Conservation (phyloP, 208 protist genomes). For the Acanthamoeba culbertsoni region DNA sequence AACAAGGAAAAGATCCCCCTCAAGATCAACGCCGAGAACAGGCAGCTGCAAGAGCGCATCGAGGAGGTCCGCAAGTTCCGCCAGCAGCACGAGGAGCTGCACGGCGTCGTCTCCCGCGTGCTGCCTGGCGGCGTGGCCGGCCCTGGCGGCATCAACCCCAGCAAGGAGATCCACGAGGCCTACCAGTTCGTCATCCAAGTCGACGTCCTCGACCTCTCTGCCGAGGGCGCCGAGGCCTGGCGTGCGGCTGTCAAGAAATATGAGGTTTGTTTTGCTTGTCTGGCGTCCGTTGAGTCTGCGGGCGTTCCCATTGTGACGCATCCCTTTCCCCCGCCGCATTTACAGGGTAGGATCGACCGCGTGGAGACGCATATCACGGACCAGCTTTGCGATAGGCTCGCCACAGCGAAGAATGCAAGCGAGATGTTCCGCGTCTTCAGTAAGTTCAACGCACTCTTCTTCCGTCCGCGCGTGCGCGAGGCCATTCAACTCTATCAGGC, state of each 20-base stretch:
- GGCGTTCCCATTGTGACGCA: too few species aligned
- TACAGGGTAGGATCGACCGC: conserved; percentile 70
- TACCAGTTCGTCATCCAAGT: conserved; percentile 78
- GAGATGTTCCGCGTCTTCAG: conserved; percentile 90
- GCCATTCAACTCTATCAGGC: conserved; percentile 86
- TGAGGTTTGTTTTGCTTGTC: conserved; percentile 75
- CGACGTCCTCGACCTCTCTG: conserved; percentile 74
- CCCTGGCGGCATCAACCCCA: conserved; percentile 68
- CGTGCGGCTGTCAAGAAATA: conserved; percentile 75
- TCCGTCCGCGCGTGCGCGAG: conserved; percentile 80
- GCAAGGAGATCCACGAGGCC: conserved; percentile 82
- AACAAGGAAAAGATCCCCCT: conserved; percentile 76
- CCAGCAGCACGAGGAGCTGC: conserved; percentile 84
- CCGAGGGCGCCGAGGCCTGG: conserved; percentile 78
- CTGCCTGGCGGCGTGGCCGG: not conserved
- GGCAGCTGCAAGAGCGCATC: conserved; percentile 78
- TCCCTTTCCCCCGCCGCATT: not conserved
- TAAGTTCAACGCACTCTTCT: conserved; percentile 88
- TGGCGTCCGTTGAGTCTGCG: too few species aligned
- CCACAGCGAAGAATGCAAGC: conserved; percentile 81
- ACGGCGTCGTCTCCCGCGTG: conserved; percentile 76
- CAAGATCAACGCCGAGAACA: conserved; percentile 76
- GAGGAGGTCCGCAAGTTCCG: conserved; percentile 81
- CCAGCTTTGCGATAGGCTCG: conserved; percentile 82
- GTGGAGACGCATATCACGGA: conserved; percentile 85